Percentiles rank a stretch among this genome's conserved stretches.
Conservation (phyloP, 192 early-diverging fungal genomes). For the Coemansia javaensis region DNA sequence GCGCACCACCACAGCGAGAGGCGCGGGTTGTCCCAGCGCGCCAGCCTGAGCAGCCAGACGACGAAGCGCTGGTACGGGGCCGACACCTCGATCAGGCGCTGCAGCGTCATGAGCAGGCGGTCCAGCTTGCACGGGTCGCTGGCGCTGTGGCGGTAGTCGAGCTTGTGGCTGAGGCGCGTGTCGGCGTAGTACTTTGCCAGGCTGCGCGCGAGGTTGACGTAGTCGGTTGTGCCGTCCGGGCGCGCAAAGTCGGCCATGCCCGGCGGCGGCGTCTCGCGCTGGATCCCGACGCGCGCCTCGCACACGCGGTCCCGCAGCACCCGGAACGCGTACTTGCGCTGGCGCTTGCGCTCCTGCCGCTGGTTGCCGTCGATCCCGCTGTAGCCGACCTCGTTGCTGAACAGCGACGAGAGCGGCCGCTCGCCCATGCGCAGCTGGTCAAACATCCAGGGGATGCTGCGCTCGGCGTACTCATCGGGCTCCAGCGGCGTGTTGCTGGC, state of each 20-base stretch:
- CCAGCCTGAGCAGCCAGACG: slow-evolving; percentile 46
- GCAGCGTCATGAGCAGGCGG: slow-evolving; percentile 39
- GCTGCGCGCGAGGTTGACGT: slow-evolving; percentile 18
- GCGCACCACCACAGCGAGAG: slow-evolving; percentile 44
- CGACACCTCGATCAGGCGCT: slow-evolving; percentile 46
- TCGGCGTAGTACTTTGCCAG: slow-evolving; percentile 38
- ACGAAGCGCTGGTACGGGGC: slow-evolving; percentile 49
- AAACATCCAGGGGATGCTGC: slow-evolving; percentile 35
- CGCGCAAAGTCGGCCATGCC: slow-evolving; percentile 12
- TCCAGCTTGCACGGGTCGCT: slow-evolving; percentile 46
- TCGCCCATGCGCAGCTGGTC: slow-evolving; percentile 48
- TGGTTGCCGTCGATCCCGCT: slow-evolving; percentile 4
- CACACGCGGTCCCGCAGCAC: slow-evolving; percentile 34
- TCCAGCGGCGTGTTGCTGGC: slow-evolving; percentile 34
- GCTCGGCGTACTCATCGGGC: slow-evolving; percentile 32
- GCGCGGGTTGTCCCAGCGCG: slow-evolving; percentile 49
- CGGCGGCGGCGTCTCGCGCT: slow-evolving; percentile 22
- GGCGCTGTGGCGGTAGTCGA: slow-evolving; percentile 48
- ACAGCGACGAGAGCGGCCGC: slow-evolving; percentile 38
- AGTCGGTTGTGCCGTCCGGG: slow-evolving; percentile 38
- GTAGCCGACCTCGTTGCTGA: slow-evolving; percentile 26
- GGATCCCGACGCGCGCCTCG: slow-evolving; percentile 48
- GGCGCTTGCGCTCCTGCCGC: slow-evolving; percentile 11
- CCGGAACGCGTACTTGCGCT: slow-evolving; percentile 39
- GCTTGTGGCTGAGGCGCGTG: slow-evolving; percentile 39